Conservation (phyloP, 352 stramenopile genomes). For the Globisporangium barbulae region DNA sequence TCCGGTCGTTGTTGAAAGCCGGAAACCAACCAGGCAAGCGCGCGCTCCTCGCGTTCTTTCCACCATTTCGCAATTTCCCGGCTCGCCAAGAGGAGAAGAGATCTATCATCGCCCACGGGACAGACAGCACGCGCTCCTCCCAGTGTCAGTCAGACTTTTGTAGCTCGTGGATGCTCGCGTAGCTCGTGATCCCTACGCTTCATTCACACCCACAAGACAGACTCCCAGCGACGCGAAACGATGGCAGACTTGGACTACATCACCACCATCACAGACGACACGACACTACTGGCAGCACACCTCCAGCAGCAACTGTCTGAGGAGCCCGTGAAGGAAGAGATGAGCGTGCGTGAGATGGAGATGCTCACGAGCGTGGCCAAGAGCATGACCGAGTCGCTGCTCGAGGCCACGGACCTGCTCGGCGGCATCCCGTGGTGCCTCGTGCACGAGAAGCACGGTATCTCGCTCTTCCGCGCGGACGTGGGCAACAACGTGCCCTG, state of each 20-base stretch:
- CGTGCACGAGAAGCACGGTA: conserved; percentile 79
- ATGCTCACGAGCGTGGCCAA: conserved; percentile 72
- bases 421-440: conserved; percentile 67
- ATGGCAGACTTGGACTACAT: background rate
- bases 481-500: conserved; percentile 55
- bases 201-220: background rate
- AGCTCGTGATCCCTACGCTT: no score
- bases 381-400: conserved; percentile 75
- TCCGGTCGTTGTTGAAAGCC: background rate
- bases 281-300: background rate
- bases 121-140: background rate
- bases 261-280: background rate
- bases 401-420: conserved; percentile 73
- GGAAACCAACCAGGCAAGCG: background rate
- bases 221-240: no score
- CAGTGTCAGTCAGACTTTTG: background rate
- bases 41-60: background rate
- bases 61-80: conserved; percentile 6
- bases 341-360: conserved; percentile 61
- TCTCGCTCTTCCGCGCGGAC: conserved; percentile 80
- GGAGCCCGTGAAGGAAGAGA: conserved; percentile 10
- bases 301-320: background rate
- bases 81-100: background rate
- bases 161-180: background rate
- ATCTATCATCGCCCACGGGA: background rate